Percentiles rank a stretch among this genome's conserved stretches.
These are phyloP conservation scores for Serpula lacrymans DNA, from an alignment of 768 basidiomycete genomes.

Conservation along the genomic window DNA sequence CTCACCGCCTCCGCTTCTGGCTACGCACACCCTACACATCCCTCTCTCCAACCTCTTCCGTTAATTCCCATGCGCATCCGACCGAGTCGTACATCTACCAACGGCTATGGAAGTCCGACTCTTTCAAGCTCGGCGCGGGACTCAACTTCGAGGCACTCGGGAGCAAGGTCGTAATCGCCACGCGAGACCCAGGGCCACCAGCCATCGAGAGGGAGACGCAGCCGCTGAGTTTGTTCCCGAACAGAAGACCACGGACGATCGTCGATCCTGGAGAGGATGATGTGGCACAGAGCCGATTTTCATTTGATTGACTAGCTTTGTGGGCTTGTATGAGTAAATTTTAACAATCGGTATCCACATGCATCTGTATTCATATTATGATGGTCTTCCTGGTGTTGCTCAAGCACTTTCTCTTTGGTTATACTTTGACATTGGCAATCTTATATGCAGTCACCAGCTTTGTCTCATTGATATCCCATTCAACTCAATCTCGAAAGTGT, in stretches of 20 bases:
- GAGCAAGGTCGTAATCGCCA: slow-evolving; percentile 48
- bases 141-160: slow-evolving; percentile 54
- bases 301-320: too few relatives aligned
- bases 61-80: slow-evolving; percentile 37
- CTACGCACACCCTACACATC: slow-evolving; percentile 43
- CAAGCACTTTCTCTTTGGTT: too few relatives aligned
- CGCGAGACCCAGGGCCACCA: slow-evolving; percentile 17
- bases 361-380: too few relatives aligned
- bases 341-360: too few relatives aligned
- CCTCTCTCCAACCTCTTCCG: slow-evolving; percentile 22
- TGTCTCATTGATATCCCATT: too few relatives aligned
- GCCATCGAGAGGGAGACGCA: slow-evolving; percentile 5
- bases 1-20: slow-evolving; percentile 66
- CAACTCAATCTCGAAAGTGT: too few relatives aligned
- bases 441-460: neutral
- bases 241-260: slow-evolving; percentile 3
- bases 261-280: too few relatives aligned
- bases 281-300: too few relatives aligned
- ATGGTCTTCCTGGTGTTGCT: too few relatives aligned
- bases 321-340: too few relatives aligned
- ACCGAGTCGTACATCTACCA: slow-evolving; percentile 56
- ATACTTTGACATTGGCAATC: neutral
- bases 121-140: slow-evolving; percentile 55
- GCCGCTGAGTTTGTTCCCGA: slow-evolving; percentile 6
- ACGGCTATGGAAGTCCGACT: slow-evolving; percentile 62